Evolutionary conservation across 495 filamentous ascomycete species (phyloP).

Genomic region (Apiosordaria backusii): DNA sequence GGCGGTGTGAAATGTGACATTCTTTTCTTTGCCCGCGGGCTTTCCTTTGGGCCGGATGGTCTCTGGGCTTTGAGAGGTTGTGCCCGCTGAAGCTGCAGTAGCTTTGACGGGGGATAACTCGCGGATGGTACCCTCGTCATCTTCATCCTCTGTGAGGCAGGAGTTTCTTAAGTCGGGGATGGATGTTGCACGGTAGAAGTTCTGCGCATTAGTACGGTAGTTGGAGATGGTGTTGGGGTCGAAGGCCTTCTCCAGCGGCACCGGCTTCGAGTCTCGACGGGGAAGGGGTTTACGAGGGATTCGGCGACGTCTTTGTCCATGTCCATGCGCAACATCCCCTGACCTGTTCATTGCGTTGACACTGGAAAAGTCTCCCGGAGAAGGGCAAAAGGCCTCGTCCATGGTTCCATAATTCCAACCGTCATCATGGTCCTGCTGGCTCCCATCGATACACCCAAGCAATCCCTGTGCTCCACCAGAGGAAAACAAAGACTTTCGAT

Average conservation of each 20-base stretch:
- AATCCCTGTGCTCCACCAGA: conserved; percentile 66
- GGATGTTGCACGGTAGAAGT: conserved; percentile 43
- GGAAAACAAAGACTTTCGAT: conserved; percentile 76
- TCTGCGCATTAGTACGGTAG: conserved; percentile 53
- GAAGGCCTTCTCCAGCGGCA: conserved; percentile 54
- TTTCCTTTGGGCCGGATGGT: conserved; percentile 36
- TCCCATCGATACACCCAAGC: conserved; percentile 26
- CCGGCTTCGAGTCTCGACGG: conserved; percentile 44
- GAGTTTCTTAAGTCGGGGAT: conserved; percentile 38
- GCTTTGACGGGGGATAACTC: conserved; percentile 43
- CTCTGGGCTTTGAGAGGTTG: background rate
- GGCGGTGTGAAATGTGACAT: conserved; percentile 45
- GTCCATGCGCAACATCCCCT: conserved; percentile 38
- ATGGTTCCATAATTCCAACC: conserved; percentile 94
- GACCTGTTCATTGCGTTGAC: conserved; percentile 43
- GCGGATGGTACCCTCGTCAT: conserved; percentile 52
- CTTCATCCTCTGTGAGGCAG: conserved; percentile 46
- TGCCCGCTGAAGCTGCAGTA: conserved; percentile 40
- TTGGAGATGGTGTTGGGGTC: conserved; percentile 55
- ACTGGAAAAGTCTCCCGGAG: conserved; percentile 47
- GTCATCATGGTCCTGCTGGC: conserved; percentile 49
- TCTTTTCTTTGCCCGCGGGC: conserved; percentile 49
- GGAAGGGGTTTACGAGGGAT: conserved; percentile 47
- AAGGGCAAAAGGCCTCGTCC: conserved; percentile 67
- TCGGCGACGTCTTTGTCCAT: conserved; percentile 15